These are phyloP conservation scores for Rhinocladiella mackenziei DNA, from an alignment of 2,329 filamentous ascomycete species.

Conservation along the genomic window DNA sequence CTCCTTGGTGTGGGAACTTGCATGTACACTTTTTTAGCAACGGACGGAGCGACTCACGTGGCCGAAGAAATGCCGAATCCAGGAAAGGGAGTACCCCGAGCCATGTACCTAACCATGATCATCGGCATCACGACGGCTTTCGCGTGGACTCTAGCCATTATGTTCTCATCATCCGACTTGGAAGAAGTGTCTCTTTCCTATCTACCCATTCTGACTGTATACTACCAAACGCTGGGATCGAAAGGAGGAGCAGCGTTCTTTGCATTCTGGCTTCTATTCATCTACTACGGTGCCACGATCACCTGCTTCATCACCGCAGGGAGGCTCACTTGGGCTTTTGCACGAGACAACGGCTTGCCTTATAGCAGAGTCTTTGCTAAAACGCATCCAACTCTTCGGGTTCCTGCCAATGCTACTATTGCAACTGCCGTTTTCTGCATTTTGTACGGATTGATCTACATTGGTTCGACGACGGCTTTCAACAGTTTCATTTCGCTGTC, in stretches of 20 bases:
- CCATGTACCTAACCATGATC: slow-evolving; percentile 27
- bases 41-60: slow-evolving; percentile 30
- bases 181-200: slow-evolving; percentile 20
- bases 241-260: slow-evolving; percentile 20
- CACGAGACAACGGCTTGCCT: slow-evolving; percentile 48
- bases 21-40: slow-evolving; percentile 31
- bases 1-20: slow-evolving; percentile 36
- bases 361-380: slow-evolving; percentile 39
- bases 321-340: slow-evolving; percentile 51
- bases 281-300: slow-evolving; percentile 46
- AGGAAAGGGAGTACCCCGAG: slow-evolving; percentile 24
- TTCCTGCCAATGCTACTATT: slow-evolving; percentile 39
- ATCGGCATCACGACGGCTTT: slow-evolving; percentile 27
- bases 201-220: slow-evolving; percentile 27
- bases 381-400: slow-evolving; percentile 31
- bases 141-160: slow-evolving; percentile 24
- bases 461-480: slow-evolving; percentile 26
- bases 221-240: slow-evolving; percentile 24
- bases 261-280: slow-evolving; percentile 31
- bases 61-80: slow-evolving; percentile 29
- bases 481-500: slow-evolving; percentile 31
- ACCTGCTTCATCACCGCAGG: slow-evolving; percentile 50
- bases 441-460: slow-evolving; percentile 37
- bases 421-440: slow-evolving; percentile 35
- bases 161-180: slow-evolving; percentile 28